Conservation (phyloP, 129 eudicot genomes). For the Flaveria brownii region DNA sequence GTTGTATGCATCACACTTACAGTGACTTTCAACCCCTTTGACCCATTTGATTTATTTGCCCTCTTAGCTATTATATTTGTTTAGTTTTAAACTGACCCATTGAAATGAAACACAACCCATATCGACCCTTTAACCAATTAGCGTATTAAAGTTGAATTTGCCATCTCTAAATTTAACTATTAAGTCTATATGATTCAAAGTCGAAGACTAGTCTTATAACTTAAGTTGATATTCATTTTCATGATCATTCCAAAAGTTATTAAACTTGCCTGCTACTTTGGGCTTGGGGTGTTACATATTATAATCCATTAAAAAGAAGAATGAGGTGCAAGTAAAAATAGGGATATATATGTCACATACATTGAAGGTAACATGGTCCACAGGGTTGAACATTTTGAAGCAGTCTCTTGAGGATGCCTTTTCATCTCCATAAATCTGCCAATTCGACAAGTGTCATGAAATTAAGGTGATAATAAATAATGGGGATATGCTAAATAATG, state of each 20-base stretch:
- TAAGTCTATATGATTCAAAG: neutral
- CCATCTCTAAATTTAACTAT: neutral
- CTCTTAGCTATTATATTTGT: neutral
- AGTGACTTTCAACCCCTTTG: neutral
- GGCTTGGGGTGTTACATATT: neutral
- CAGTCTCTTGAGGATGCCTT: conserved; percentile 85
- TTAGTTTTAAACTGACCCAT: neutral
- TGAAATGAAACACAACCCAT: neutral
- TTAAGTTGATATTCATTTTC: neutral
- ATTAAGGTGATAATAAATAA: neutral
- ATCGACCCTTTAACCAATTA: neutral
- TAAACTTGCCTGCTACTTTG: neutral
- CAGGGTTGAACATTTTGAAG: conserved; percentile 94
- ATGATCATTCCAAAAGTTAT: neutral
- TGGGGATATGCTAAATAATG: neutral
- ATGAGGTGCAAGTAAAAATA: neutral
- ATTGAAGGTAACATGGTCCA: conserved; percentile 72
- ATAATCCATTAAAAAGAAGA: neutral
- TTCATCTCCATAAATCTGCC: conserved; percentile 85
- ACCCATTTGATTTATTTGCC: neutral
- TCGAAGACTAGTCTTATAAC: neutral
- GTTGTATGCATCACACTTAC: neutral
- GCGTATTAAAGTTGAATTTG: neutral
- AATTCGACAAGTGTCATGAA: conserved; percentile 23
- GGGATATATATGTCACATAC: conserved; percentile 42